phyloP scores from a whole-genome alignment of 2,329 filamentous ascomycete species.

The Phyllachora maydis region DNA sequence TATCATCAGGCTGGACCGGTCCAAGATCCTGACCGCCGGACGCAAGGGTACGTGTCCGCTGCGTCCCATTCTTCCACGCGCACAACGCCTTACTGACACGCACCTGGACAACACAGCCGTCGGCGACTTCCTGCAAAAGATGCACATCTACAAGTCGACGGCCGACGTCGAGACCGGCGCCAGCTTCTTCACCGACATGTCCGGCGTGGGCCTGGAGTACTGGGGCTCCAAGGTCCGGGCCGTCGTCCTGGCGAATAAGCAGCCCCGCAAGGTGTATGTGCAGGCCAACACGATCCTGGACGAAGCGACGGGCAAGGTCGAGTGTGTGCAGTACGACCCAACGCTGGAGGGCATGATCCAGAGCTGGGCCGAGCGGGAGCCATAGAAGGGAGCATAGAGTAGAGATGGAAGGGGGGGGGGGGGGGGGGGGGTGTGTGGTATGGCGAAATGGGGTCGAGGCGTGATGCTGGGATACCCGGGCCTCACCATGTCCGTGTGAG shows the following conservation, averaged over 20 bases:
- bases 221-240: slow-evolving; percentile 66
- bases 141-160: slow-evolving; percentile 84
- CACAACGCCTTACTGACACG: slow-evolving; percentile 1
- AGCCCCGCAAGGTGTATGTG: slow-evolving; percentile 79
- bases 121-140: slow-evolving; percentile 69
- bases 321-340: slow-evolving; percentile 70
- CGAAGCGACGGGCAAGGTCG: slow-evolving; percentile 46
- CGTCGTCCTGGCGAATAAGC: slow-evolving; percentile 55
- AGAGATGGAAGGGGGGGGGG: slow-evolving; percentile 2
- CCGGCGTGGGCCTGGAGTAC: slow-evolving; percentile 59
- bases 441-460: slow-evolving; percentile 6
- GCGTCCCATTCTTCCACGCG: neutral
- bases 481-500: no score
- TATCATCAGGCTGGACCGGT: slow-evolving; percentile 63
- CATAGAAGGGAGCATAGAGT: no score
- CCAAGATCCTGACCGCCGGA: slow-evolving; percentile 69
- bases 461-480: no score
- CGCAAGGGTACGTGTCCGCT: slow-evolving; percentile 32
- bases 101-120: slow-evolving; percentile 40
- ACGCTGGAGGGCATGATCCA: slow-evolving; percentile 63
- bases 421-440: slow-evolving; percentile 2
- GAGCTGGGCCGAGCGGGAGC: slow-evolving; percentile 50
- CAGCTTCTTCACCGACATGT: slow-evolving; percentile 68
- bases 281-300: slow-evolving; percentile 75
- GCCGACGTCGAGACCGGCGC: slow-evolving; percentile 64